phyloP scores from a whole-genome alignment of 306 rosid genomes.

The Alnus rubra region DNA sequence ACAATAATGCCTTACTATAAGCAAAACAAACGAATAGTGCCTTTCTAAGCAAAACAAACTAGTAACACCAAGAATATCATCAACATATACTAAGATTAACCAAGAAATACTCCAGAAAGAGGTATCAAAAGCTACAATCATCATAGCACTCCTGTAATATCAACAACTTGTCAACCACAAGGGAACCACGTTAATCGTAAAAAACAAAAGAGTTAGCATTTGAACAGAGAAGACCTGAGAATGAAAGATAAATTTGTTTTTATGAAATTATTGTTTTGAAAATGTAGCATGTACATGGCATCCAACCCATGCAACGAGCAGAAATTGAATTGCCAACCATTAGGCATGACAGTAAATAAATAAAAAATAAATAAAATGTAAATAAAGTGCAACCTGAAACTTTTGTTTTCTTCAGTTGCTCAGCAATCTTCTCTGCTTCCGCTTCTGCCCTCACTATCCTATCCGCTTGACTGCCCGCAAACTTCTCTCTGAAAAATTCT shows the following conservation, averaged over 20 bases:
- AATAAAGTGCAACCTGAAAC: constrained; percentile 10
- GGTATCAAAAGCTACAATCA: background rate
- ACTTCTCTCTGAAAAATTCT: constrained; percentile 64
- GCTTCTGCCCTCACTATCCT: constrained; percentile 79
- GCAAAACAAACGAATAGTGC: background rate
- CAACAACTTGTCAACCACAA: background rate
- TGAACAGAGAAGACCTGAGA: background rate
- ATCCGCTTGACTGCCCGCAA: constrained; percentile 96
- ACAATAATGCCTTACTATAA: constrained; percentile 23
- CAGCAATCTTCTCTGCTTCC: constrained; percentile 73
- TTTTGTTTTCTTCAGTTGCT: constrained; percentile 60
- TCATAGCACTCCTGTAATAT: background rate
- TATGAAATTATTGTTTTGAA: background rate
- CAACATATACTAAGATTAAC: background rate
- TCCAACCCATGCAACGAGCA: background rate
- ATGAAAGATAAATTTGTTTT: background rate
- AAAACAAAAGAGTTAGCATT: background rate
- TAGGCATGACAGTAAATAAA: background rate
- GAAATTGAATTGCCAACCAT: background rate
- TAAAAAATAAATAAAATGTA: background rate
- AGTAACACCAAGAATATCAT: no score
- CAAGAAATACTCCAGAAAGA: background rate
- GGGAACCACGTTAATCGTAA: background rate
- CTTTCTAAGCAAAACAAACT: no score
- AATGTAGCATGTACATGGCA: background rate